phyloP scores from a whole-genome alignment of 2,329 filamentous ascomycete species.

The Rhinocladiella similis region DNA sequence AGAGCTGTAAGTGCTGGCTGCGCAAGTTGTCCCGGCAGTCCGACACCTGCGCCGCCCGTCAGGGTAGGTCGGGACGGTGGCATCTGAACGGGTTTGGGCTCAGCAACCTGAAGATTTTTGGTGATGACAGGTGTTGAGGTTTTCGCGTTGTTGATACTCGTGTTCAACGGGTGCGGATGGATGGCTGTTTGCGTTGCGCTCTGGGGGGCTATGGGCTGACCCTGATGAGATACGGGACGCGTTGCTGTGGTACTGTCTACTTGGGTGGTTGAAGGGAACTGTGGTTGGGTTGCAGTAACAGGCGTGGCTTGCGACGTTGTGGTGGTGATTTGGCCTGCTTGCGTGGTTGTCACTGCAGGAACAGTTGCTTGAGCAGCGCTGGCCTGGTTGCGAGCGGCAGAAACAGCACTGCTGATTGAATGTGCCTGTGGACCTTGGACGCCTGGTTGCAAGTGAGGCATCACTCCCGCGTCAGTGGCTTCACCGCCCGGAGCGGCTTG shows the following conservation, averaged over 20 bases:
- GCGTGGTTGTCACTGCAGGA: constrained; percentile 33
- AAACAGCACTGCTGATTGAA: constrained; percentile 50
- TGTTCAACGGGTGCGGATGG: constrained; percentile 44
- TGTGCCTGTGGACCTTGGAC: constrained; percentile 37
- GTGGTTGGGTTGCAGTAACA: constrained; percentile 42
- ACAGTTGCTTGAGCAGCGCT: constrained; percentile 35
- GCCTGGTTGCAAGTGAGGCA: constrained; percentile 21
- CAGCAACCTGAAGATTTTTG: constrained; percentile 71
- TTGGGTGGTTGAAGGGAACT: constrained; percentile 14
- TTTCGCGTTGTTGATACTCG: constrained; percentile 43
- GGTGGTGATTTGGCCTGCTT: constrained; percentile 20
- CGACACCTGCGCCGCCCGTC: constrained; percentile 71
- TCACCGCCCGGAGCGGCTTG: constrained; percentile 22
- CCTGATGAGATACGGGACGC: constrained; percentile 29
- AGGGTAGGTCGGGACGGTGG: constrained; percentile 75
- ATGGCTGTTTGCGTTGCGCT: constrained; percentile 32
- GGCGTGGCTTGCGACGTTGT: constrained; percentile 42
- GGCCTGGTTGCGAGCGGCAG: constrained; percentile 30
- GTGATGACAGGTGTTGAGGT: constrained; percentile 76
- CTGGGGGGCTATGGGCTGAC: constrained; percentile 34
- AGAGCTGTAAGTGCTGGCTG: constrained; percentile 82
- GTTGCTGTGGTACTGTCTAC: constrained; percentile 15
- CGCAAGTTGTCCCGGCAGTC: constrained; percentile 77
- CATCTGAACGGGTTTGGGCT: constrained; percentile 74
- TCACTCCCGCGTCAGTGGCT: constrained; percentile 11